These are phyloP conservation scores for Zancudomyces culisetae DNA, from an alignment of 371 early-diverging fungal genomes.

Conservation along the genomic window DNA sequence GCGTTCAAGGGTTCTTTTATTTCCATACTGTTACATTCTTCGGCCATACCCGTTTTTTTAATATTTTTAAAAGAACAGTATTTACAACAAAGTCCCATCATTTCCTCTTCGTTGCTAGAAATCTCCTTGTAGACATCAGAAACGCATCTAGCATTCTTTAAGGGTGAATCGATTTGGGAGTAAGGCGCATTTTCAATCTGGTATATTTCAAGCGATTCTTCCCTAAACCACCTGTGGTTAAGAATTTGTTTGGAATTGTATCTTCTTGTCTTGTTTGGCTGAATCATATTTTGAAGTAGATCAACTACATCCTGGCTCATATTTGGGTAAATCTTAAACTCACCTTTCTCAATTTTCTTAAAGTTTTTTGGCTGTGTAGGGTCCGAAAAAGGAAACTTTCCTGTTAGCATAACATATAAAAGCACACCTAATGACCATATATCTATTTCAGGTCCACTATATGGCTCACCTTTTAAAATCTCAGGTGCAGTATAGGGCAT, in stretches of 20 bases:
- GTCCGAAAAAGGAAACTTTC: conserved; percentile 62
- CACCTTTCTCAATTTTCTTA: conserved; percentile 21
- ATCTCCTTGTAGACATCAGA: no score
- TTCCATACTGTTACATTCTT: neutral
- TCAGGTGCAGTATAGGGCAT: conserved; percentile 75
- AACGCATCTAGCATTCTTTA: no score
- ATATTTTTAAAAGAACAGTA: no score
- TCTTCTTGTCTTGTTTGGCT: conserved; percentile 17
- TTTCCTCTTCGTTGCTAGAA: no score
- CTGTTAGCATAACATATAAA: conserved; percentile 64
- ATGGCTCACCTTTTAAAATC: conserved; percentile 56
- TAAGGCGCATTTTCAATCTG: no score
- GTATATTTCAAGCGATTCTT: no score
- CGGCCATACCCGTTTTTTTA: no score
- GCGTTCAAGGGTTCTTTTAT: neutral
- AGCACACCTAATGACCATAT: conserved; percentile 85
- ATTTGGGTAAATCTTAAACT: conserved; percentile 11
- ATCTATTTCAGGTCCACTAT: conserved; percentile 75
- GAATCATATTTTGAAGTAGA: conserved; percentile 27
- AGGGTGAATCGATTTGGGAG: no score
- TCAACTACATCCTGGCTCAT: conserved; percentile 18
- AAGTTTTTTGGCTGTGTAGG: conserved; percentile 20
- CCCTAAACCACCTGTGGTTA: conserved; percentile 22
- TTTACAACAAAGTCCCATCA: no score
- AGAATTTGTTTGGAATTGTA: conserved; percentile 20